Base-by-base conservation (phyloP, 441 rosid species). In the Pelargonium myrrhifolium region DNA sequence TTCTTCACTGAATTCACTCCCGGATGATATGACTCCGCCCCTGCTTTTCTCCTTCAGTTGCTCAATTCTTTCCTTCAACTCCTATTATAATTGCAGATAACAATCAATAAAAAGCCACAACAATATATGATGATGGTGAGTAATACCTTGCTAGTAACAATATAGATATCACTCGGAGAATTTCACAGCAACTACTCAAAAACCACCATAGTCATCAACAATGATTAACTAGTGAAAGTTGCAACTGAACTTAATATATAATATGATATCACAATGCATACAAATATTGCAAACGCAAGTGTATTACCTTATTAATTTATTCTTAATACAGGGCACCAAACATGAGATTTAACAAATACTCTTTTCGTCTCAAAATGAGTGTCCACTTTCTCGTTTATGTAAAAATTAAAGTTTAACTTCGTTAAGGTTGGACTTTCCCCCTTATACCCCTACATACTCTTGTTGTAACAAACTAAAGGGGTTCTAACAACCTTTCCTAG, bases 11-110 rank as follows among this genome's bases (percentile, higher is more conserved):
- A 87, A 87, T 67, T 89, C 92, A 65, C 90, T 83, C 58, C 83
- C 87, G 56, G 91, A 85, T 62, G 89, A 70, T 35, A 83, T 79
- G 35, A 77, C 81, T 58, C 93, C 92, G 60, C 81, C 76, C 42
- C 43, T 80, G 49, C 85, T 85, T 71, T 72, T 83, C 70, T 80
- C 96, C 71, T 84, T 87, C 10, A 87, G 76, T 72, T 35, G 68
- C 68, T 89, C 86, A 53, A 93, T 90, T 84, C 93, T 81, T 77
- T 81, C 96, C 76, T 93, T 90, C 77, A 90, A 73, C 80, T 89
- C 98, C 98, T 93, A 78, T 67, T 47, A 64, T 39, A 62, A 67
- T 4, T 51, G 35, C 39, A 35, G 9, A 20, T 43, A 43, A 45
- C 3, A 55, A 40, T 68, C 53, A 64, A 62, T 21, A 53, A 21